Evolutionary conservation across 495 filamentous ascomycete species (phyloP), one percentile per base, ranked within the genome.

Genomic region (Letharia columbiana): DNA sequence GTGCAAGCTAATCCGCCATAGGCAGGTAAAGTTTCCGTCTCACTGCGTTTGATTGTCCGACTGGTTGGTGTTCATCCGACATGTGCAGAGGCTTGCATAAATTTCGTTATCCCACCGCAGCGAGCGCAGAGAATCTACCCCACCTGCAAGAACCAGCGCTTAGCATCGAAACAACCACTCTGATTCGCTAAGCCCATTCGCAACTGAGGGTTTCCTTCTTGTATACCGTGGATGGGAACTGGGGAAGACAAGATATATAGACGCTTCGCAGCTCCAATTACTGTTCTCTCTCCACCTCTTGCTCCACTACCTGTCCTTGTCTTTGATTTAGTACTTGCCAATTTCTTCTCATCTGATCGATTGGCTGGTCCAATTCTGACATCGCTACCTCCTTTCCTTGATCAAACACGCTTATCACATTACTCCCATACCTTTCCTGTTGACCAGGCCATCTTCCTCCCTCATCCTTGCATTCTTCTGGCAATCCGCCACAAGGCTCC

Each of bases 301-400:
- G 6, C 23, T 63, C 65, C 54, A 60, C 20, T 54, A 68, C 59
- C 68, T 61, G 68, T 63, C 61, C n/a, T 61, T 33, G n/a, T 57
- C 45, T 61, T 45, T 57, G 18, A 31, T 35, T 60, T 57, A 58
- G 37, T 70, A 17, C 37, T 42, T 52, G 28, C 28, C 45, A 18
- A 33, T 66, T 12, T 39, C 28, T 49, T 42, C 39, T 37, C 1
- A 35, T 59, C 40, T 45, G 42, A 28, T 56, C 42, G 52, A 68
- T 71, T 71, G 69, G 69, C 69, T 64, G 69, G 69, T 66, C 69
- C 69, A 71, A 62, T 66, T 61, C 17, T 44, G 40, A 28, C 17
- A 44, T 59, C 35, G 33, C 66, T 23, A 45, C 39, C 60, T 61
- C 17, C 47, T 42, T 47, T 45, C 49, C 42, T 59, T 20, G 42